These are phyloP conservation scores for Prunus campanulata DNA, from an alignment of 306 rosid genomes.

Conservation along the genomic window DNA sequence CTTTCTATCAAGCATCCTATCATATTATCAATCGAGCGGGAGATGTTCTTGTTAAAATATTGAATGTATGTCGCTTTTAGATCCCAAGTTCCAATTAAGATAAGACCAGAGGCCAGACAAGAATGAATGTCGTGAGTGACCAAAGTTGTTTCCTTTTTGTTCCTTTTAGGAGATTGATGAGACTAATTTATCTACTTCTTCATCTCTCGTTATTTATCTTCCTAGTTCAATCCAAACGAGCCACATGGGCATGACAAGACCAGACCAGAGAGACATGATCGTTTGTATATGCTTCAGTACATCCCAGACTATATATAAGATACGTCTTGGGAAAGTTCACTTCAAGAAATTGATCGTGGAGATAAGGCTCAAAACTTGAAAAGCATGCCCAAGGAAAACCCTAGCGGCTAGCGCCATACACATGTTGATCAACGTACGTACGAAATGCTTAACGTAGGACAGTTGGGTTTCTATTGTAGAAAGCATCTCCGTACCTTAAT, in stretches of 20 bases:
- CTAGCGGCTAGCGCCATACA: neutral
- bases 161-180: neutral
- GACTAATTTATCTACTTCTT: neutral
- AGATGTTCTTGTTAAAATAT: too few species aligned
- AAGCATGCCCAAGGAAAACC: neutral
- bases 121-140: neutral
- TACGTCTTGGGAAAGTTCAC: neutral
- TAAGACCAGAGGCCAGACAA: neutral
- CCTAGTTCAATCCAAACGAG: neutral
- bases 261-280: neutral
- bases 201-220: neutral
- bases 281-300: too few species aligned
- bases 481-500: too few species aligned
- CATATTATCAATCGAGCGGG: neutral
- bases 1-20: neutral
- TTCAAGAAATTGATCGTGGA: neutral
- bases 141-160: neutral
- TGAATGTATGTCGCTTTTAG: neutral
- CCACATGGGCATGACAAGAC: neutral
- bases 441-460: neutral
- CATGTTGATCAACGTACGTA: neutral
- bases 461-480: too few species aligned
- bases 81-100: neutral
- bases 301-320: too few species aligned
- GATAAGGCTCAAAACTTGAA: neutral